Conservation (phyloP, 345 rosid genomes). For the Gossypium mustelinum region DNA sequence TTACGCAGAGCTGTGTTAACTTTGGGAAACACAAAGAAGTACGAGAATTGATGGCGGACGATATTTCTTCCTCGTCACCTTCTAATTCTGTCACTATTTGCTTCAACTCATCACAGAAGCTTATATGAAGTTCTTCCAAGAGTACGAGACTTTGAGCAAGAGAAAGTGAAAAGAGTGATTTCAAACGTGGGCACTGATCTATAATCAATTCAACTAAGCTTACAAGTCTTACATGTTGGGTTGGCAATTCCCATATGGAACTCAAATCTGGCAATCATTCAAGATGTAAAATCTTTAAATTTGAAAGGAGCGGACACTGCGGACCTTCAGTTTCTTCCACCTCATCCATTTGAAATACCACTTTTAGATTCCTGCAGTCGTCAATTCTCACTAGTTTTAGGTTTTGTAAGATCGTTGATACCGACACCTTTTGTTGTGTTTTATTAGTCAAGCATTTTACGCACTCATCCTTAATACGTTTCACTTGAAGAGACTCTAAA, state of each 20-base stretch:
- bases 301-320: not conserved
- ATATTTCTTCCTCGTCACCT: no score
- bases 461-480: not conserved
- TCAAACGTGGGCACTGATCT: not conserved
- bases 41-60: not conserved
- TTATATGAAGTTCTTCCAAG: not conserved
- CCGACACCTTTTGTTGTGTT: not conserved
- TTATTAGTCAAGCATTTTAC: not conserved
- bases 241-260: not conserved
- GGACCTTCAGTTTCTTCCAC: not conserved
- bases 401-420: not conserved
- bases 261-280: not conserved
- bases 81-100: not conserved
- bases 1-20: not conserved
- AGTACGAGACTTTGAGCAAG: not conserved
- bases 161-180: not conserved
- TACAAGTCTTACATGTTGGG: not conserved
- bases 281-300: not conserved
- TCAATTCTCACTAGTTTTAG: not conserved
- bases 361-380: not conserved
- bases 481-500: not conserved
- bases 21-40: not conserved
- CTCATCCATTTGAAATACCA: not conserved
- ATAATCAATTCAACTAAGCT: not conserved
- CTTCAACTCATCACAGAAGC: fast-evolving